Conservation (phyloP, 495 filamentous ascomycete genomes). For the Penicillium taxi region DNA sequence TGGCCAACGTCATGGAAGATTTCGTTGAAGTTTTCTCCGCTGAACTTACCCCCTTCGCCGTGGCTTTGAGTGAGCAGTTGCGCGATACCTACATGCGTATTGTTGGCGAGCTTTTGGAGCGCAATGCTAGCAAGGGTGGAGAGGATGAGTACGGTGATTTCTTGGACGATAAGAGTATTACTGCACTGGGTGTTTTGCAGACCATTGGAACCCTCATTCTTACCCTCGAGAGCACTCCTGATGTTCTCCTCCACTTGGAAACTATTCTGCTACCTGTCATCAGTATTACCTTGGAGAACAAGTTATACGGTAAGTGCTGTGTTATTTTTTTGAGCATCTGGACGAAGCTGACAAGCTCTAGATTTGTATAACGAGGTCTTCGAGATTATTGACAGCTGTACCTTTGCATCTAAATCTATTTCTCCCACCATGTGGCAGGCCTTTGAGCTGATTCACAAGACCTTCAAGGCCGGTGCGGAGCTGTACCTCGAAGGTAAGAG, state of each 20-base stretch:
- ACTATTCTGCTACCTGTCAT: slow-evolving; percentile 96
- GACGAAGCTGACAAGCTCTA: slow-evolving; percentile 11
- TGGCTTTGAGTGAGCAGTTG: slow-evolving; percentile 90
- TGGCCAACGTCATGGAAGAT: slow-evolving; percentile 99
- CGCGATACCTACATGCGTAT: slow-evolving; percentile 95
- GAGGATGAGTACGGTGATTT: slow-evolving; percentile 78
- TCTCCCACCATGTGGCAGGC: slow-evolving; percentile 97
- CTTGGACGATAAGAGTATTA: slow-evolving; percentile 97
- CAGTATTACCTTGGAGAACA: slow-evolving; percentile 90
- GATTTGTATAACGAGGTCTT: slow-evolving; percentile 97
- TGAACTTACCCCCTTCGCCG: slow-evolving; percentile 96
- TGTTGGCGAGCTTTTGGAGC: slow-evolving; percentile 80
- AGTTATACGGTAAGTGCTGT: slow-evolving; percentile 61
- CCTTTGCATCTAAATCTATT: slow-evolving; percentile 93
- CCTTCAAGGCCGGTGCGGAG: slow-evolving; percentile 94
- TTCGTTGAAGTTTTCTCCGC: slow-evolving; percentile 97
- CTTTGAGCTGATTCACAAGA: slow-evolving; percentile 91
- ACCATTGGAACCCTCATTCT: slow-evolving; percentile 97
- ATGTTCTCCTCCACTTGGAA: slow-evolving; percentile 88
- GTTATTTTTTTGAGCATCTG: not conserved
- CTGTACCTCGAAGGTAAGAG: slow-evolving; percentile 70
- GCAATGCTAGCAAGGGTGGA: slow-evolving; percentile 59
- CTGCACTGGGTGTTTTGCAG: slow-evolving; percentile 89
- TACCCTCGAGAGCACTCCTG: slow-evolving; percentile 91
- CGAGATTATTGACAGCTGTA: slow-evolving; percentile 98